Evolutionary conservation across 2,329 filamentous ascomycete genomes (phyloP).

Genomic region (Aspergillus texensis): DNA sequence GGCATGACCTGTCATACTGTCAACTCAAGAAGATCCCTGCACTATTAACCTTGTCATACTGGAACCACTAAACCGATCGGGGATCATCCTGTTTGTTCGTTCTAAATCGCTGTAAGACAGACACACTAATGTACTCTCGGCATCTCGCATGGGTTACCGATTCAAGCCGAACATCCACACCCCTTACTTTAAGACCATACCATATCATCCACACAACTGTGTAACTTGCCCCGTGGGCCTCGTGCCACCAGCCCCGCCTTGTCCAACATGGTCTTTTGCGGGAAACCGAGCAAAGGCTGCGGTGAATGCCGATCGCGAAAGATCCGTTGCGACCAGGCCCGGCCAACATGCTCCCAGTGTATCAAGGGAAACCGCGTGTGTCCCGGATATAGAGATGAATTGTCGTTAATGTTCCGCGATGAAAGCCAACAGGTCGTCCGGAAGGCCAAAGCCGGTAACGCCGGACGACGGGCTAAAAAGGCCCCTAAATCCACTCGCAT

Average conservation of each 20-base stretch:
- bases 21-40: background rate
- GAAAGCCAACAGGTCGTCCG: conserved; percentile 65
- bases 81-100: background rate
- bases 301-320: conserved; percentile 47
- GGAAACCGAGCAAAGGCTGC: conserved; percentile 50
- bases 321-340: conserved; percentile 61
- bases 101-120: background rate
- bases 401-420: conserved; percentile 68
- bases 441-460: conserved; percentile 38
- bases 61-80: background rate
- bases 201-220: background rate
- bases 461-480: conserved; percentile 13
- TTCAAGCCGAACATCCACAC: conserved; percentile 5
- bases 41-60: background rate
- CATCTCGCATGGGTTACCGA: conserved; percentile 15
- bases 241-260: conserved; percentile 12
- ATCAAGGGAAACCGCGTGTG: conserved; percentile 62
- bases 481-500: conserved; percentile 14
- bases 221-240: background rate
- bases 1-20: background rate
- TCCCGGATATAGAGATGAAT: conserved; percentile 65
- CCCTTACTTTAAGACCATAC: background rate
- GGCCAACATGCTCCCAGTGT: conserved; percentile 66
- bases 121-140: background rate
- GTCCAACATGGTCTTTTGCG: conserved; percentile 44